Evolutionary conservation across 1,139 yeast species (phyloP).

Genomic region (Scheffersomyces segobiensis): DNA sequence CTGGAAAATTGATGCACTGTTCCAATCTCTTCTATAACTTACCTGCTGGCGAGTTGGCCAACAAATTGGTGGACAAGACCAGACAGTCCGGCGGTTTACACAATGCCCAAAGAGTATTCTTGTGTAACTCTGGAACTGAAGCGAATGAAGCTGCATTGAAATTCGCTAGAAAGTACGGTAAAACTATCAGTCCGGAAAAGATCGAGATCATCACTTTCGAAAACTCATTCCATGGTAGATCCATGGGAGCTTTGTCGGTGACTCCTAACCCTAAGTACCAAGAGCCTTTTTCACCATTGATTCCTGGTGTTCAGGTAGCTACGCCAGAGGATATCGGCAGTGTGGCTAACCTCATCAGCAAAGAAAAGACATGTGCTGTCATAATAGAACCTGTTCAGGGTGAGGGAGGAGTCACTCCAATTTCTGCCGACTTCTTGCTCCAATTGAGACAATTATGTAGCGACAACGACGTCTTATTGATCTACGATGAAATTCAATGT

Average conservation of each 20-base stretch:
- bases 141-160: conserved; percentile 98
- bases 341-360: conserved; percentile 56
- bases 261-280: conserved; percentile 94
- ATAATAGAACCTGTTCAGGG: conserved; percentile 97
- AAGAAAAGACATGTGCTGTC: conserved; percentile 82
- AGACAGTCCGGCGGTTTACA: conserved; percentile 72
- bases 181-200: conserved; percentile 53
- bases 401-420: conserved; percentile 88
- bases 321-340: conserved; percentile 58
- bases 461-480: conserved; percentile 71
- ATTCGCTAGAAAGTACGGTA: conserved; percentile 88
- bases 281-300: conserved; percentile 82
- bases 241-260: conserved; percentile 89
- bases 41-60: conserved; percentile 79
- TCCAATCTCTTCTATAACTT: conserved; percentile 84
- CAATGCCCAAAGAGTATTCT: conserved; percentile 78
- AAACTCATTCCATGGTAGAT: conserved; percentile 91
- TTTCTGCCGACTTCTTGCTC: conserved; percentile 61
- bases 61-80: conserved; percentile 69
- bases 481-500: conserved; percentile 95
- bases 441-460: conserved; percentile 69
- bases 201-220: conserved; percentile 80
- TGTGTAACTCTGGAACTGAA: conserved; percentile 93
- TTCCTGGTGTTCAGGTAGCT: conserved; percentile 80
- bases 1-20: conserved; percentile 72